Conservation (phyloP, 1,284 basidiomycete genomes). For the Rhodotorula sp. region DNA sequence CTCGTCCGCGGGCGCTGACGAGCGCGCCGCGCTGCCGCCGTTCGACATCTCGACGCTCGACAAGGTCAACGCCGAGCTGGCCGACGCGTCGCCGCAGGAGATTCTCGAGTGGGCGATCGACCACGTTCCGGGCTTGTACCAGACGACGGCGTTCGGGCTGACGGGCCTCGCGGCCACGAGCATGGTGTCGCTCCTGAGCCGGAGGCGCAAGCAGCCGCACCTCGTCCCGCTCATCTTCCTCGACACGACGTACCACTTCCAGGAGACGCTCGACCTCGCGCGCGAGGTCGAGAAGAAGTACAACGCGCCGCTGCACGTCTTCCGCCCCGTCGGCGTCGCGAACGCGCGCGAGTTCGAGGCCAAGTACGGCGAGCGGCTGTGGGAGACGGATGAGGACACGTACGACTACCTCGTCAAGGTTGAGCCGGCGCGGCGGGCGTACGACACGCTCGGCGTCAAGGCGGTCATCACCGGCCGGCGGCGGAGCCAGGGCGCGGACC, state of each 20-base stretch:
- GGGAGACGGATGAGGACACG: slow-evolving; percentile 83
- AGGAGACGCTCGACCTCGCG: slow-evolving; percentile 85
- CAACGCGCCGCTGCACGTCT: slow-evolving; percentile 70
- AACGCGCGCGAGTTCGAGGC: slow-evolving; percentile 75
- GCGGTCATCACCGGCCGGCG: slow-evolving; percentile 93
- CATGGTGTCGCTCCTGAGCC: slow-evolving; percentile 79
- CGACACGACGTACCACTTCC: slow-evolving; percentile 96
- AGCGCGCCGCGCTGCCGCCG: not conserved
- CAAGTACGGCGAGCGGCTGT: slow-evolving; percentile 77
- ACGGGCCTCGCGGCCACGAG: slow-evolving; percentile 88
- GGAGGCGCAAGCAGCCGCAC: slow-evolving; percentile 48
- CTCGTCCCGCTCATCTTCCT: slow-evolving; percentile 71
- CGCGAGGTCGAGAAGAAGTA: slow-evolving; percentile 77
- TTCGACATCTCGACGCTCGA: slow-evolving; percentile 53
- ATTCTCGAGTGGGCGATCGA: slow-evolving; percentile 80
- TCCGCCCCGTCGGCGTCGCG: slow-evolving; percentile 72
- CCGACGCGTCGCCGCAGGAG: slow-evolving; percentile 70
- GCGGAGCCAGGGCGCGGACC: slow-evolving; percentile 85
- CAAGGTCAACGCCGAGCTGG: slow-evolving; percentile 71
- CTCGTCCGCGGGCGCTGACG: not conserved
- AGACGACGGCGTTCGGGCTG: slow-evolving; percentile 91
- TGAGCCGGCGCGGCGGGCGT: slow-evolving; percentile 88
- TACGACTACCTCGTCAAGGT: slow-evolving; percentile 97
- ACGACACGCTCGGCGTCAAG: slow-evolving; percentile 75
- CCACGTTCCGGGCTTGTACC: slow-evolving; percentile 58